Base-by-base conservation (phyloP, 352 stramenopile genomes). In the Phytophthora pisi region DNA sequence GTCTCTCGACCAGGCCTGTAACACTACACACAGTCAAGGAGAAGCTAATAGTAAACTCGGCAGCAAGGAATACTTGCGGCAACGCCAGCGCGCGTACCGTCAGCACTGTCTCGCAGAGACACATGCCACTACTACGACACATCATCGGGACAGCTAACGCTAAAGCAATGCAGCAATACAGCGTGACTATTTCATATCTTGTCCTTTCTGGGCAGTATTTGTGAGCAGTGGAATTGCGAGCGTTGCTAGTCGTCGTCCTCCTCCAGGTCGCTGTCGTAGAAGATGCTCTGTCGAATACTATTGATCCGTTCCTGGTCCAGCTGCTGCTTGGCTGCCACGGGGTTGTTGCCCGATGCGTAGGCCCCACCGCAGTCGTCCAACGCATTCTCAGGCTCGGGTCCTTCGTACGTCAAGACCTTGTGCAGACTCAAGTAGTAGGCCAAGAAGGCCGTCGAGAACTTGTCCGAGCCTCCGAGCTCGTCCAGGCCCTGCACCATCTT, bases 321-420 rank as follows among this genome's bases (percentile, higher is more conserved):
- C 24, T 80, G 67, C 61, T 86, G 72, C 58, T 81, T 74, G 13
- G 51, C 61, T 0, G 56, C 45, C 30, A 59, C 52, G 2, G 80
- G 64, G 46, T 88, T 79, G 11, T 64, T 87, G 11, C 63, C 73
- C 36, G 61, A 62, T 45, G 64, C 66, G 61, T 94, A 91, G 0
- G 69, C 73, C 4, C 81, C 79, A 3, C 84, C 79, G 50, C 89
- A 95, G n/a, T 88, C 74, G 59, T 96, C 88, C 31, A 68, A 38
- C 1, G 84, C 57, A 11, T 52, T 74, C 51, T 93, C 90, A 0
- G 90, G 90, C 51, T 90, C 81, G 1, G 75, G 62, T 46, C 98
- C 98, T 70, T 98, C 98, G 54, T 95, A 97, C 69, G 98, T 98
- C 77, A 98, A 92, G 55, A 99, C 97, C 43, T 97, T 94, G 38